These are phyloP conservation scores for Neospermospora avenae DNA, from an alignment of 2,329 filamentous ascomycete genomes.

Conservation along the genomic window DNA sequence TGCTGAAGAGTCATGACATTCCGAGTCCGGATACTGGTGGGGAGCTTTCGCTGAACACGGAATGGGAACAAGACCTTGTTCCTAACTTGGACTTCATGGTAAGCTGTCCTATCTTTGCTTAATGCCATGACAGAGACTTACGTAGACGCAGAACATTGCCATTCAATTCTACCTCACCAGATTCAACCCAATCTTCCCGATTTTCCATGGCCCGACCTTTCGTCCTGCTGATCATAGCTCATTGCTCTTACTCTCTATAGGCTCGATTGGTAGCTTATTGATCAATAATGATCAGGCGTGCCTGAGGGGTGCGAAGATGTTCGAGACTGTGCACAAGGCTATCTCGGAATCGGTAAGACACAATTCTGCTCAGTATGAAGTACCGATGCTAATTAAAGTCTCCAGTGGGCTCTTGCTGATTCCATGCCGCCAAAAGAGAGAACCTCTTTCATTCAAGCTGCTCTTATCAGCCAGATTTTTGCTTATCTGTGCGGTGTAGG, in stretches of 20 bases:
- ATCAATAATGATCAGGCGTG: conserved; percentile 5
- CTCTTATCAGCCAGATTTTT: conserved; percentile 16
- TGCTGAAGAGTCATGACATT: conserved; percentile 8
- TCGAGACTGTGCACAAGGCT: conserved; percentile 18
- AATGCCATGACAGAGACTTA: not conserved
- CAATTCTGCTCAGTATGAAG: not conserved
- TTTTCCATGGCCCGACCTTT: conserved; percentile 20
- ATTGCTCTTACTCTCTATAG: conserved; percentile 18
- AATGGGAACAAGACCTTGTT: not conserved
- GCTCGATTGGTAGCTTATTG: conserved; percentile 19
- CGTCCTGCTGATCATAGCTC: conserved; percentile 12
- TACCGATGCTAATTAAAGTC: not conserved
- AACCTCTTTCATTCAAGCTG: conserved; percentile 13
- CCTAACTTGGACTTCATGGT: conserved; percentile 1
- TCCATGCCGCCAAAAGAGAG: not conserved
- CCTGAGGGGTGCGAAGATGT: conserved; percentile 15
- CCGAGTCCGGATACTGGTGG: conserved; percentile 4
- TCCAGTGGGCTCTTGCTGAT: conserved; percentile 14
- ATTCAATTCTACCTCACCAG: conserved; percentile 12
- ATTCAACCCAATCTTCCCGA: conserved; percentile 21
- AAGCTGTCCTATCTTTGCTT: not conserved
- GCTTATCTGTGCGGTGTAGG: conserved; percentile 18
- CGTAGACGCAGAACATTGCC: conserved; percentile 1
- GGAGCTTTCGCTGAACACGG: not conserved
- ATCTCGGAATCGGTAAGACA: conserved; percentile 12